Conservation (phyloP, 73 alveolate genomes). For the Paramecium octaurelia region DNA sequence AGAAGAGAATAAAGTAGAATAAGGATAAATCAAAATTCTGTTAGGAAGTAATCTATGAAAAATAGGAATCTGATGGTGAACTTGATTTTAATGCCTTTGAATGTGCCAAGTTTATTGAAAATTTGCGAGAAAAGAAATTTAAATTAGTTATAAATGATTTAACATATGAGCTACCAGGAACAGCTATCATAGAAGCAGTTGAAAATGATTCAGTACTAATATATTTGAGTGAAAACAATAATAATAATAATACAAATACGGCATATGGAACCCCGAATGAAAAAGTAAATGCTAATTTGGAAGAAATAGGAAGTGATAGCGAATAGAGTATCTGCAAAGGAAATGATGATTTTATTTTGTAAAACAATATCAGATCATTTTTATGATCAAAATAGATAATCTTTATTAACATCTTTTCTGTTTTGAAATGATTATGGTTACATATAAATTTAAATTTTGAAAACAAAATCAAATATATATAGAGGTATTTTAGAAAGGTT, state of each 20-base stretch:
- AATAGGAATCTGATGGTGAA: not conserved
- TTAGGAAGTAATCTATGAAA: not conserved
- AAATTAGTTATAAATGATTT: not conserved
- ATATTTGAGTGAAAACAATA: not conserved
- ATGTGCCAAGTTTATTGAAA: not conserved
- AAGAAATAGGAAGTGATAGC: not conserved
- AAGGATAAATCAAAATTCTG: not conserved
- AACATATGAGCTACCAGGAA: not conserved
- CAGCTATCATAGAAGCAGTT: not conserved
- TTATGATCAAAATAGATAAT: not conserved
- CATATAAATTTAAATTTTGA: too few species aligned
- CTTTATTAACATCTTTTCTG: too few species aligned
- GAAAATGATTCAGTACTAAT: not conserved
- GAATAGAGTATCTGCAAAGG: conserved; percentile 5
- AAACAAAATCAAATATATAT: too few species aligned
- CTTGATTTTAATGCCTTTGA: not conserved
- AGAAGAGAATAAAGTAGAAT: not conserved
- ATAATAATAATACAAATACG: not conserved
- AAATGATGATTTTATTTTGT: not conserved
- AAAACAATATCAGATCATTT: not conserved
- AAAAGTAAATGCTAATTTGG: not conserved
- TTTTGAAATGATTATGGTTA: too few species aligned
- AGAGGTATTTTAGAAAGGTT: too few species aligned
- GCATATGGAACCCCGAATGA: not conserved
- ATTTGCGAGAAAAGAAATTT: not conserved